phyloP scores from a whole-genome alignment of 805 yeast species.

The Cyberlindnera subsufficiens region DNA sequence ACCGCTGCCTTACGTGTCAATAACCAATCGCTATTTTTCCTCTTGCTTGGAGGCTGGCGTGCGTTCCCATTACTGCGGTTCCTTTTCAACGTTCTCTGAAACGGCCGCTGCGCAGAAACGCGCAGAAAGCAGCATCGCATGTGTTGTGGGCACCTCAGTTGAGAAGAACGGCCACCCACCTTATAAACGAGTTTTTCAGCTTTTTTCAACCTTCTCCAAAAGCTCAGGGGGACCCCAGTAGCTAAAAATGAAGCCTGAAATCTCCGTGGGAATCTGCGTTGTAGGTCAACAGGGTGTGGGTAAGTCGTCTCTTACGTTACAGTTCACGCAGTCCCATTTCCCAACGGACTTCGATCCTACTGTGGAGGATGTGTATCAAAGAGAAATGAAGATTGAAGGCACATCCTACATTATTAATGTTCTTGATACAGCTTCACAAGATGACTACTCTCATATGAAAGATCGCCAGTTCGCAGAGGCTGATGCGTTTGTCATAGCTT shows the following conservation, averaged over 20 bases:
- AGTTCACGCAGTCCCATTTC: slow-evolving; percentile 55
- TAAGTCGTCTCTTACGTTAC: slow-evolving; percentile 59
- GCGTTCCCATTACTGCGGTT: no score
- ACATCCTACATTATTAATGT: slow-evolving; percentile 48
- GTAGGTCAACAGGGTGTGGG: slow-evolving; percentile 71
- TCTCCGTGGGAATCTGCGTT: slow-evolving; percentile 27
- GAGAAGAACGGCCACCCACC: no score
- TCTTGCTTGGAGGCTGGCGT: no score
- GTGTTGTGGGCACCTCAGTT: not conserved
- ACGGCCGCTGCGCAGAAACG: not conserved
- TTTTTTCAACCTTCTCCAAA: not conserved
- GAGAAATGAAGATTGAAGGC: slow-evolving; percentile 49
- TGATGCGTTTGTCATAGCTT: slow-evolving; percentile 19
- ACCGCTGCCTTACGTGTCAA: no score
- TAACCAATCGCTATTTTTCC: no score
- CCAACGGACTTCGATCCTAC: slow-evolving; percentile 65
- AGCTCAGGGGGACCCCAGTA: no score
- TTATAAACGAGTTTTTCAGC: no score
- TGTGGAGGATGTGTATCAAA: slow-evolving; percentile 60
- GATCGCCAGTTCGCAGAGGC: slow-evolving; percentile 33
- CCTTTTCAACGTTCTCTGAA: not conserved
- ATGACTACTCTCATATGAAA: slow-evolving; percentile 65
- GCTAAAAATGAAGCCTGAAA: not conserved
- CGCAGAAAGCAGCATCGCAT: no score
- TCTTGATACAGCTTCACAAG: slow-evolving; percentile 77